Base-by-base conservation (phyloP, 129 eudicot genomes). In the Solidago caesia region DNA sequence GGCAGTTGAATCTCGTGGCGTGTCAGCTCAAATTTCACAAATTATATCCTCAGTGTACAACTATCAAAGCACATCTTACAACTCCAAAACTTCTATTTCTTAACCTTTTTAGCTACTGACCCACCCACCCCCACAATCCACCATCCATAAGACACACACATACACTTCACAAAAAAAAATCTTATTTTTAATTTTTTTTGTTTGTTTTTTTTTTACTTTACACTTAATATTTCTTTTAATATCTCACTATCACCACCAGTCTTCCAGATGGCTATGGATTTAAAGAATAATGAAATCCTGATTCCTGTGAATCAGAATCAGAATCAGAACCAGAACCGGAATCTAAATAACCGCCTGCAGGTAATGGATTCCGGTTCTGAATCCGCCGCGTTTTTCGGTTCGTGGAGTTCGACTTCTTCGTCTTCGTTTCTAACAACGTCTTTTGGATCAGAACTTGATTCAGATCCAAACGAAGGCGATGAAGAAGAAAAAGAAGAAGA, bases 1-100 rank as follows among this genome's bases (percentile, higher is more conserved):
- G 83, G 87, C 87, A 86, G 81, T 76, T 81, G 87, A 76, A 82
- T 74, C 82, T 67, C 78, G 86, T 84, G 84, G 84, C 56, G 82
- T 77, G 82, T 69, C 84, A 79, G 71, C 68, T 75, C 61, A 65
- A 44, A 15, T 26, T 69, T 57, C 49, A 2, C 2, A 33, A 33
- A 68, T 75, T 27, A 67, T 26, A 74, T 51, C 59, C 25, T 12
- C 45, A 74, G 66, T 55, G 81, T 78, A 84, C 91, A 83, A 83
- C 91, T 41, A 67, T 39, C 33, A 7, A 52, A 6, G 47, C 78
- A 77, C 82, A 83, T 16, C 27, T 15, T 67, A 48, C 68, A 69
- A 68, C 64, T 55, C 51, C 66, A 5, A 44, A 13, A 74, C 81
- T 49, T 75, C 56, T 16, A 4, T 21, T 58, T 25, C 53, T 44